Base-by-base conservation (phyloP, 768 basidiomycete genomes). In the Dacryopinax primogenitus region DNA sequence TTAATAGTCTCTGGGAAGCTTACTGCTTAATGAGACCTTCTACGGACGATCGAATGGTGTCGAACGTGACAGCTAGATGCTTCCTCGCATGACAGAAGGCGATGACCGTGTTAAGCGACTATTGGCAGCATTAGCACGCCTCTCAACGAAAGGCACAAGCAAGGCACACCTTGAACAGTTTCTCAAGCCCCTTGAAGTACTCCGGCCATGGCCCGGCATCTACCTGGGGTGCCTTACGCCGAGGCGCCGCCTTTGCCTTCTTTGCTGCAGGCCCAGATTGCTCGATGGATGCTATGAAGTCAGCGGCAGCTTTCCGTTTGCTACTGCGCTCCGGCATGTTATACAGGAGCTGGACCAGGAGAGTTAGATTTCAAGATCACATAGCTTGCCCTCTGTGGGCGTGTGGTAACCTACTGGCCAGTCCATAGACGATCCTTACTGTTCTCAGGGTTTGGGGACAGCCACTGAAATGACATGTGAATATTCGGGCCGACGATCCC, bases 101-200 rank as follows among this genome's bases (percentile, higher is more conserved):
- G 39, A 93, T 81, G 2, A 95, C 89, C 15, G 91, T 90, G 69
- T 93, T 94, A 58, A 94, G 77, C 11, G 91, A 89, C 89, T 94
- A 51, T 13, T 32, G 18, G n/a, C 16, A 39, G 15, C 33, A 58
- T 39, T 11, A 35, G 32, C n/a, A 9, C 64, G 23, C 26, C 7
- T 33, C 33, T 51, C 64, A 37, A 30, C 18, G 37, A n/a, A 0
- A n/a, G 23, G 12, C 41, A n/a, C 23, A 11, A 30, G 6, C 30
- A 39, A 15, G 23, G 23, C 74, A 64, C 69, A 86, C 86, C 80
- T 86, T 88, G 74, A 81, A 83, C 35, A 85, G 76, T 85, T 84
- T 69, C 32, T 69, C 39, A 4, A 80, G 83, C 58, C 77, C 77
- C 63, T 81, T 76, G 66, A 89, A 88, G 70, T 88, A 81, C 30